These are phyloP conservation scores for Theobroma cacao DNA, from an alignment of 345 rosid species.

Conservation along the genomic window DNA sequence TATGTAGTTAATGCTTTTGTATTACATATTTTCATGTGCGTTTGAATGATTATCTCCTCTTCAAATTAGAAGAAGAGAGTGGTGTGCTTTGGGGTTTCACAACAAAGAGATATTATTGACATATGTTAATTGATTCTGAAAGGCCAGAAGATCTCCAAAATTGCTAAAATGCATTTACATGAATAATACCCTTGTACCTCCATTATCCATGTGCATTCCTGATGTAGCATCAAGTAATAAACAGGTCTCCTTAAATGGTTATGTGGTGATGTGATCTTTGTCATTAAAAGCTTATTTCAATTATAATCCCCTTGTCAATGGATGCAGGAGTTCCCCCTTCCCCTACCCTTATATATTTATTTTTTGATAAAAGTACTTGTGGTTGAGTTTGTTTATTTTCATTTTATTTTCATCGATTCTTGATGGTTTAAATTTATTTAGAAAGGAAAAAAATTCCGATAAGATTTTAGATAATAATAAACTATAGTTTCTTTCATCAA, in stretches of 20 bases:
- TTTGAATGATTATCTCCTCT: constrained; percentile 4
- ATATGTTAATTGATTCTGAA: background rate
- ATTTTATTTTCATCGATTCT: background rate
- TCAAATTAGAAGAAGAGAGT: background rate
- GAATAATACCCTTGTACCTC: background rate
- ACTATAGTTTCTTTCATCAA: background rate
- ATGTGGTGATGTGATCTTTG: background rate
- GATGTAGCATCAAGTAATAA: background rate
- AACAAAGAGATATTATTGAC: background rate
- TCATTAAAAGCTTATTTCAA: background rate
- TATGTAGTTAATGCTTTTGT: background rate
- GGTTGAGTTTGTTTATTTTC: background rate
- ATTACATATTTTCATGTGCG: background rate
- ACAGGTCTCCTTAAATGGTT: background rate
- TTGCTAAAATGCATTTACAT: background rate
- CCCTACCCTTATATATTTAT: too few relatives aligned
- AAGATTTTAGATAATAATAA: background rate
- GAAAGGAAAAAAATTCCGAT: background rate
- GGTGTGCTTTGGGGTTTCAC: background rate
- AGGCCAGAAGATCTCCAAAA: background rate
- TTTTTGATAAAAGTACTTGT: background rate
- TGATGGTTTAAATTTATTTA: background rate
- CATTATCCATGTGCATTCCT: background rate
- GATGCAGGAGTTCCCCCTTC: background rate
- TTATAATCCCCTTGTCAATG: background rate